These are phyloP conservation scores for Globisporangium barbulae DNA, from an alignment of 352 stramenopile genomes.

Conservation along the genomic window DNA sequence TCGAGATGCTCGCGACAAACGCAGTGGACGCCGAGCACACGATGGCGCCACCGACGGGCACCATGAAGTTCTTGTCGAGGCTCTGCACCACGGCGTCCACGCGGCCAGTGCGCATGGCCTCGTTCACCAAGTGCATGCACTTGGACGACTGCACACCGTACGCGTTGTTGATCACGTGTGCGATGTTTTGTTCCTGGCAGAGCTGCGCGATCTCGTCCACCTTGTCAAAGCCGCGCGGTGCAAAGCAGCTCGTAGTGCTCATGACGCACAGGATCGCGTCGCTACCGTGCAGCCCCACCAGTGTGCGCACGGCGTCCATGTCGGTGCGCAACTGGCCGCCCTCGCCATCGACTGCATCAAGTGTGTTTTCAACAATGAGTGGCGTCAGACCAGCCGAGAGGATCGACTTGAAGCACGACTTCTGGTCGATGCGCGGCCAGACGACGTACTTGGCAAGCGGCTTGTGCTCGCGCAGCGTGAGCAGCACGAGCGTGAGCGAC, in stretches of 20 bases:
- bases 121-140: constrained; percentile 92
- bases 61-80: constrained; percentile 99
- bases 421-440: constrained; percentile 98
- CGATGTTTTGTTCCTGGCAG: constrained; percentile 70
- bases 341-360: constrained; percentile 26
- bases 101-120: constrained; percentile 84
- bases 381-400: constrained; percentile 90
- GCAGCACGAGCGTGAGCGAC: constrained; percentile 91
- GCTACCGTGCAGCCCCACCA: constrained; percentile 56
- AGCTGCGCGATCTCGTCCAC: constrained; percentile 92
- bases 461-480: constrained; percentile 68
- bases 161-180: constrained; percentile 99
- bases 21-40: constrained; percentile 66
- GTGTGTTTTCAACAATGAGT: constrained; percentile 80
- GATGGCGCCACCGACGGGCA: constrained; percentile 94
- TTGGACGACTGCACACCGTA: constrained; percentile 97
- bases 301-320: constrained; percentile 62
- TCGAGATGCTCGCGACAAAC: constrained; percentile 85
- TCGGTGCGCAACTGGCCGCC: constrained; percentile 90
- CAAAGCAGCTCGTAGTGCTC: constrained; percentile 99
- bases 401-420: constrained; percentile 99
- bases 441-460: constrained; percentile 76
- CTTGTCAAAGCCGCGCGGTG: constrained; percentile 93
- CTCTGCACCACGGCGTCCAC: constrained; percentile 97
- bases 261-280: constrained; percentile 92